Base-by-base conservation (phyloP, 176 grass and related monocot species). In the Aegilops longissima region DNA sequence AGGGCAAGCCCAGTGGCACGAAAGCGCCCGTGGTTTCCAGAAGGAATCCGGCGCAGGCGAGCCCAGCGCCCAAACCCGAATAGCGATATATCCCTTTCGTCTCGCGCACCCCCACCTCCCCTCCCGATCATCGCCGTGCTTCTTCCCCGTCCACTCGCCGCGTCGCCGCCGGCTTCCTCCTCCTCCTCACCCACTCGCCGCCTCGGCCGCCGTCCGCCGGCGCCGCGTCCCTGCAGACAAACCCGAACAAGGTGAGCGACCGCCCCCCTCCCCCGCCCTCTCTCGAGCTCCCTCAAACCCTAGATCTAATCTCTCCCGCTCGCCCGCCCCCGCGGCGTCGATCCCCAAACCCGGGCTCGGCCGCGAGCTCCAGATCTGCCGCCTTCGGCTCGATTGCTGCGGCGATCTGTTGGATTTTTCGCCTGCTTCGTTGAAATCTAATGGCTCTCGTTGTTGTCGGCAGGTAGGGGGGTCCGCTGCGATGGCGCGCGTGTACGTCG, bases 401-500 rank as follows among this genome's bases (percentile, higher is more conserved):
- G 77, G 21, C 12, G 39, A 5, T 12, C 6, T 7, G 18, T 25
- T n/a, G n/a, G n/a, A 8, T 64, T 80, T 56, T 23, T 17, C 21
- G 40, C 16, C 6, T 6, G 24, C 25, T 24, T 58, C 18, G 17
- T 5, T 2, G 30, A 2, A 38, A 71, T 83, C 74, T 88, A 17
- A 79, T 14, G 6, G 33, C 12, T 79, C n/a, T 4, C 54, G 56
- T 9, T 31, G 68, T 13, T 77, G 21, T 68, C 76, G 35, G 4
- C 49, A 76, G 75, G 61, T 27, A 69, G 81, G 24, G 88, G 36
- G 47, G 56, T 82, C 7, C 27, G 34, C 23, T 61, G 61, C 64
- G 77, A 95, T 95, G 92, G 90, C 92, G 6, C 92, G 86, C 56
- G 83, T 97, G 84, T 97, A 93, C 88, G 93, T 97, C 20, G 93